These are phyloP conservation scores for Arachnomyces sp. DNA, from an alignment of 2,329 filamentous ascomycete species.

Conservation along the genomic window DNA sequence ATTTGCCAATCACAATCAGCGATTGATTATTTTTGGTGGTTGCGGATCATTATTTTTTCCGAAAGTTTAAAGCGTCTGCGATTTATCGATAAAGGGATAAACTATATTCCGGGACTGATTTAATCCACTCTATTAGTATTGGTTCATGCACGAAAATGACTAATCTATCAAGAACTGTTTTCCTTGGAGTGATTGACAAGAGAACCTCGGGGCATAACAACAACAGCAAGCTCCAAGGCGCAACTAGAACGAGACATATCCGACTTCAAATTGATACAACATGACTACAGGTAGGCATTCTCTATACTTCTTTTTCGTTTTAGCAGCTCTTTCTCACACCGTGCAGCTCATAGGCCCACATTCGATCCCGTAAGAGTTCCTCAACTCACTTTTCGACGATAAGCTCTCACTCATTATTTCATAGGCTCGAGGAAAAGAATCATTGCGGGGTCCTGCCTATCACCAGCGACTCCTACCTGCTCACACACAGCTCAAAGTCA, in stretches of 20 bases:
- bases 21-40: too few relatives aligned
- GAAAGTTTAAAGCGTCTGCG: too few relatives aligned
- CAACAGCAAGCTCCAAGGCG: too few relatives aligned
- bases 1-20: too few relatives aligned
- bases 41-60: too few relatives aligned
- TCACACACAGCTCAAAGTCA: slow-evolving; percentile 84
- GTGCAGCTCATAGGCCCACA: slow-evolving; percentile 69
- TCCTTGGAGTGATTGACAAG: too few relatives aligned
- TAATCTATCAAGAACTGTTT: too few relatives aligned
- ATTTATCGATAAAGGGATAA: too few relatives aligned
- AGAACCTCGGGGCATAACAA: too few relatives aligned
- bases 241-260: not conserved
- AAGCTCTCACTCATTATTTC: slow-evolving; percentile 12
- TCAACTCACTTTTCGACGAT: slow-evolving; percentile 1
- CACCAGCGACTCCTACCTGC: slow-evolving; percentile 93
- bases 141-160: too few relatives aligned
- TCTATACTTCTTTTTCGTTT: not conserved
- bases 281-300: slow-evolving; percentile 36
- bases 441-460: slow-evolving; percentile 84
- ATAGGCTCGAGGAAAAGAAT: slow-evolving; percentile 87
- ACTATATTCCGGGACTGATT: too few relatives aligned
- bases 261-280: slow-evolving; percentile 9
- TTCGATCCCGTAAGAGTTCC: slow-evolving; percentile 71
- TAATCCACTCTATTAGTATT: too few relatives aligned
- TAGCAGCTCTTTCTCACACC: slow-evolving; percentile 18